Evolutionary conservation across 306 rosid species (phyloP), one percentile per base, ranked within the genome.

Genomic region (Hippophae gyantsensis): DNA sequence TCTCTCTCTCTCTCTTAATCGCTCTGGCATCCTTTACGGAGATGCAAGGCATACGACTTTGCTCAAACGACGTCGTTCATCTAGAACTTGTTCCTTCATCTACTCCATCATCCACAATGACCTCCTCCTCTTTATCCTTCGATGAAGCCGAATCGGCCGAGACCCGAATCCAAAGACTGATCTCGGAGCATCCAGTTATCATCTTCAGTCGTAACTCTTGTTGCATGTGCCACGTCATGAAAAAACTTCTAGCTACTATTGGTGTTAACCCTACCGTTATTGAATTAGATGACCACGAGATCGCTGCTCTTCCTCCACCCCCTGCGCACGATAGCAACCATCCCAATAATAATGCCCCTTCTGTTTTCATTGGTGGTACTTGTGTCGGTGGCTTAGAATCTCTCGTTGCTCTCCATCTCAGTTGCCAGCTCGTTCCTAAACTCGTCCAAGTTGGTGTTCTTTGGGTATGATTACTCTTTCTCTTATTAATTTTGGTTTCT

Each of bases 141-240:
- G 99, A 93, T 74, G 78, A 69, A 0, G 97, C 85, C 48, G 99
- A 93, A 67, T 80, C 99, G 9, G 66, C 85, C 4, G 95, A 93
- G 58, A 61, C 83, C 0, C 66, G 83, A 43, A 88, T 93, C 89
- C 94, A 78, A 6, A 88, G 99, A 5, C 94, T 93, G n/a, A 88
- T 93, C 43, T 71, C 97, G 8, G 99, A 93, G 74, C 84, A 93
- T 55, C 99, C 99, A 0, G 99, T 93, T 4, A 81, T 93, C 67
- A 88, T 93, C 69, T 93, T 93, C 78, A 81, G 85, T 74, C 85
- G 94, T 7, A 84, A 74, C 53, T 78, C 97, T 1, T 93, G 99
- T 72, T 93, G 85, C 95, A 93, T 93, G 99, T 93, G 97, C 83
- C 99, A 86, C 75, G 99, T 93, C 83, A 93, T 93, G 97, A 93